Percentiles rank a stretch among this genome's conserved stretches.
phyloP scores from a whole-genome alignment of 208 protist genomes.

The Crithidia fasciculata region DNA sequence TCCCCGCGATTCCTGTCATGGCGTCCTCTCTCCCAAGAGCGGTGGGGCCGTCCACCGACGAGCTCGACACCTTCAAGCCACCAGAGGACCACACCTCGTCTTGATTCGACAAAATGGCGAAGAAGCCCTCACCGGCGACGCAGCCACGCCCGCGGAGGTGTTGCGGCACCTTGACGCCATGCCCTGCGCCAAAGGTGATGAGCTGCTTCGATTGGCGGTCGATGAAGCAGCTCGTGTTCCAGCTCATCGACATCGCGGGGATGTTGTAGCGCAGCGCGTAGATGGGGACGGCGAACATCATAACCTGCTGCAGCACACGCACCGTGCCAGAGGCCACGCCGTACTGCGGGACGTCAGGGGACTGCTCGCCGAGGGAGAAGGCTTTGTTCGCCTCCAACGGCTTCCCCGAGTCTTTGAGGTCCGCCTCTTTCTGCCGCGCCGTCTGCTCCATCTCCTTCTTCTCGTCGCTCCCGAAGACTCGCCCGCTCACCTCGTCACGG shows the following conservation, averaged over 20 bases:
- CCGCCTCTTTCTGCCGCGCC: conserved; percentile 29
- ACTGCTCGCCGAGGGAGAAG: conserved; percentile 9
- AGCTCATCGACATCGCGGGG: conserved; percentile 91
- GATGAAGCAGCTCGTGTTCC: conserved; percentile 84
- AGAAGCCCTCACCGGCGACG: conserved; percentile 83
- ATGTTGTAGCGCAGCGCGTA: conserved; percentile 85
- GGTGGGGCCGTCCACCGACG: conserved; percentile 43
- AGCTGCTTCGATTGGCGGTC: conserved; percentile 76
- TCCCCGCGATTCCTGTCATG: conserved; percentile 74
- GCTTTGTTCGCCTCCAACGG: conserved; percentile 47
- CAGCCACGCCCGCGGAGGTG: conserved; percentile 78
- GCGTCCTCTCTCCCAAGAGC: conserved; percentile 59
- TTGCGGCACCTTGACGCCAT: conserved; percentile 79
- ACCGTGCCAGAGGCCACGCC: conserved; percentile 52
- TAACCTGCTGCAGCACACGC: conserved; percentile 83
- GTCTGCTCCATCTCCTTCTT: conserved; percentile 34
- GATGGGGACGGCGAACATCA: conserved; percentile 87
- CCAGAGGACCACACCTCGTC: conserved; percentile 87
- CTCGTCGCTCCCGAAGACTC: conserved; percentile 35
- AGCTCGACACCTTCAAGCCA: conserved; percentile 60
- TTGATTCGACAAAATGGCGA: conserved; percentile 85
- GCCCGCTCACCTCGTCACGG: conserved; percentile 43
- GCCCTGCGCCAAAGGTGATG: conserved; percentile 70
- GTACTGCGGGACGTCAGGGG: conserved; percentile 22
- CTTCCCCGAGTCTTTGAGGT: conserved; percentile 43